A percentile compares a stretch with the other conserved stretches of the same genome.
Evolutionary conservation across 2,329 filamentous ascomycete species (phyloP).

Genomic region (Diaporthe longicolla): DNA sequence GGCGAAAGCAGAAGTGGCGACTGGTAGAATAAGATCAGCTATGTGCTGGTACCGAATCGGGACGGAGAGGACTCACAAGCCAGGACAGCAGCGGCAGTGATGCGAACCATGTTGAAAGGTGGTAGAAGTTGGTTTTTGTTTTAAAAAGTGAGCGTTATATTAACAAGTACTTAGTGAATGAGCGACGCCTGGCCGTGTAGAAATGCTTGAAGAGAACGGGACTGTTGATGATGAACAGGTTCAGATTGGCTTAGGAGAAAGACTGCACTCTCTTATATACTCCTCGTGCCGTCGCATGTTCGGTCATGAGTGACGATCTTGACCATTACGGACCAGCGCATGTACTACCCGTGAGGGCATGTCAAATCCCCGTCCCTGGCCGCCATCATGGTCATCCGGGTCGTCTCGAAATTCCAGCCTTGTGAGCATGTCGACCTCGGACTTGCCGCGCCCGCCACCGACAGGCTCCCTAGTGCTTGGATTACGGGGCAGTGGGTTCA

Average conservation of each 20-base stretch:
- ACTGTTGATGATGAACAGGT: background rate
- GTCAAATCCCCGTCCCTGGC: background rate
- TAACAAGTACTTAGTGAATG: conserved; percentile 8
- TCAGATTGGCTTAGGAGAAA: background rate
- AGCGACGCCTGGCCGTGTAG: conserved; percentile 34
- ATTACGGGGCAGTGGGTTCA: conserved; percentile 16
- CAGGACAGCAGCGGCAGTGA: conserved; percentile 33
- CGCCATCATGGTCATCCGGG: conserved; percentile 20
- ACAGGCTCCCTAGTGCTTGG: background rate
- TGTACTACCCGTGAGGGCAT: background rate
- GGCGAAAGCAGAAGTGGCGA: conserved; percentile 45
- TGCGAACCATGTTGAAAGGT: conserved; percentile 35
- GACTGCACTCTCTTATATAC: background rate
- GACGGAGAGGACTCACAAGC: conserved; percentile 19
- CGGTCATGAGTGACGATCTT: conserved; percentile 10
- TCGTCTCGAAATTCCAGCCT: conserved; percentile 5
- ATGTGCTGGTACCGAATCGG: background rate
- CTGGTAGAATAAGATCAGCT: conserved; percentile 1
- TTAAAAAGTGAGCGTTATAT: conserved; percentile 31
- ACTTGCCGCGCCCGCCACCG: background rate
- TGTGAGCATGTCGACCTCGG: conserved; percentile 1
- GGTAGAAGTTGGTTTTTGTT: background rate
- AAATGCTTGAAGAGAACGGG: conserved; percentile 5
- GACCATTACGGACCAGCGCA: background rate
- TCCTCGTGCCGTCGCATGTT: background rate